phyloP scores from a whole-genome alignment of 208 protist species.

The Wallacemonas rigidus region DNA sequence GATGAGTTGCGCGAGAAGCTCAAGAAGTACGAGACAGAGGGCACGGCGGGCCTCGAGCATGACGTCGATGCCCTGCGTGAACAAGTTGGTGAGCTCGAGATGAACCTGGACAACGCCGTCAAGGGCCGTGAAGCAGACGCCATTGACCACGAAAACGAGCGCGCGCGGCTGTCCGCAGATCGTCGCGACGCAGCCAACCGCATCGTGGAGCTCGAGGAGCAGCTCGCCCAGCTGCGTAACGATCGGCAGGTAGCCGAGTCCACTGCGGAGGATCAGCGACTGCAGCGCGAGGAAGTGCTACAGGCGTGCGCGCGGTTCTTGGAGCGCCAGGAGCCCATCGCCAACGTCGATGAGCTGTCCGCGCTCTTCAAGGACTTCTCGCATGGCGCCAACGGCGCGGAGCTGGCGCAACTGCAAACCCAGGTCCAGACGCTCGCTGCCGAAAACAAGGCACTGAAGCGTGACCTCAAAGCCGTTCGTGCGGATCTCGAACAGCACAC shows the following conservation, averaged over 20 bases:
- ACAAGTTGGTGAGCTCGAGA: slow-evolving; percentile 67
- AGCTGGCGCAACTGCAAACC: slow-evolving; percentile 44
- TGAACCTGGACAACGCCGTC: slow-evolving; percentile 71
- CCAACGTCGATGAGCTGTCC: slow-evolving; percentile 49
- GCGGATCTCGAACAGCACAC: slow-evolving; percentile 33
- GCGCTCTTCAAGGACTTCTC: slow-evolving; percentile 37
- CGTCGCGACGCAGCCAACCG: slow-evolving; percentile 36
- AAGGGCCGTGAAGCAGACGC: slow-evolving; percentile 76
- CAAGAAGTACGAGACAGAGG: slow-evolving; percentile 77
- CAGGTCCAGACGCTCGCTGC: slow-evolving; percentile 46
- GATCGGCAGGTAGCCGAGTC: slow-evolving; percentile 71
- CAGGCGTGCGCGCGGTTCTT: slow-evolving; percentile 63
- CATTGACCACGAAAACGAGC: slow-evolving; percentile 66
- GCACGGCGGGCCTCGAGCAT: slow-evolving; percentile 60
- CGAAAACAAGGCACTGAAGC: slow-evolving; percentile 39
- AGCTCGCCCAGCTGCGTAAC: slow-evolving; percentile 63
- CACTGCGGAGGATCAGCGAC: slow-evolving; percentile 36
- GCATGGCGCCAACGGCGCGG: slow-evolving; percentile 39
- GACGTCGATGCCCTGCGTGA: slow-evolving; percentile 69
- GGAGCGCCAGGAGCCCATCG: slow-evolving; percentile 36
- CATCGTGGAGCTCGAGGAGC: slow-evolving; percentile 58
- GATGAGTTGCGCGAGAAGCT: slow-evolving; percentile 80
- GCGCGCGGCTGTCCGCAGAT: slow-evolving; percentile 47
- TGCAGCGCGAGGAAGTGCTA: slow-evolving; percentile 56
- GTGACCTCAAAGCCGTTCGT: slow-evolving; percentile 26